Evolutionary conservation across 2,329 filamentous ascomycete genomes (phyloP).

Genomic region (Hypomyces perniciosus): DNA sequence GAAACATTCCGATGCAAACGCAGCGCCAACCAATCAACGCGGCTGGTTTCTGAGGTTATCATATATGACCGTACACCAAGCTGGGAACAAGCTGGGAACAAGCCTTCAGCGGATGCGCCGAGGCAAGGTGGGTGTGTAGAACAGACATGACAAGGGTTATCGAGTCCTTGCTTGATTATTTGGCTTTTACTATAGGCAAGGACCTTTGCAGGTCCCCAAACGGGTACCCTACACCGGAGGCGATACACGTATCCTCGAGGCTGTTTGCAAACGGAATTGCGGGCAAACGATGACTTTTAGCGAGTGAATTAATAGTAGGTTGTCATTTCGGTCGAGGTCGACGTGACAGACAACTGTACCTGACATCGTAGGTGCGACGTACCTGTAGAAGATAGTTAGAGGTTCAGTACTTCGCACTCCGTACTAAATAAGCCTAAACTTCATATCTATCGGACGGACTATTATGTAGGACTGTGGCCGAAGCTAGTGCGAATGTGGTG

Average conservation of each 20-base stretch:
- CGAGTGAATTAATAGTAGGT: too few species aligned
- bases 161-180: constrained; percentile 3
- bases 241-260: too few species aligned
- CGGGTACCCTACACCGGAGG: not conserved
- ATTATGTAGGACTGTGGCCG: not conserved
- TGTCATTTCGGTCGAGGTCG: too few species aligned
- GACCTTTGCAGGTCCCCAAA: constrained; percentile 4
- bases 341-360: too few species aligned
- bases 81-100: too few species aligned
- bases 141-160: constrained; percentile 6
- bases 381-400: not conserved
- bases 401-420: not conserved
- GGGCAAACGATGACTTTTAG: too few species aligned
- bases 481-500: not conserved
- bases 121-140: not conserved
- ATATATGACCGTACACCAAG: constrained; percentile 7
- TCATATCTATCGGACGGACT: not conserved
- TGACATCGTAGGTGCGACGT: too few species aligned
- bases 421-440: not conserved
- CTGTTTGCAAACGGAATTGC: too few species aligned
- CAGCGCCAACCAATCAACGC: constrained; percentile 4
- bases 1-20: constrained; percentile 9
- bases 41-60: not conserved
- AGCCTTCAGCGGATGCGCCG: constrained; percentile 7
- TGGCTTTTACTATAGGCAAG: constrained; percentile 4